A percentile compares a stretch with the other conserved stretches of the same genome.
These are phyloP conservation scores for Ganoderma lucidum DNA, from an alignment of 1,284 basidiomycete species.

Conservation along the genomic window DNA sequence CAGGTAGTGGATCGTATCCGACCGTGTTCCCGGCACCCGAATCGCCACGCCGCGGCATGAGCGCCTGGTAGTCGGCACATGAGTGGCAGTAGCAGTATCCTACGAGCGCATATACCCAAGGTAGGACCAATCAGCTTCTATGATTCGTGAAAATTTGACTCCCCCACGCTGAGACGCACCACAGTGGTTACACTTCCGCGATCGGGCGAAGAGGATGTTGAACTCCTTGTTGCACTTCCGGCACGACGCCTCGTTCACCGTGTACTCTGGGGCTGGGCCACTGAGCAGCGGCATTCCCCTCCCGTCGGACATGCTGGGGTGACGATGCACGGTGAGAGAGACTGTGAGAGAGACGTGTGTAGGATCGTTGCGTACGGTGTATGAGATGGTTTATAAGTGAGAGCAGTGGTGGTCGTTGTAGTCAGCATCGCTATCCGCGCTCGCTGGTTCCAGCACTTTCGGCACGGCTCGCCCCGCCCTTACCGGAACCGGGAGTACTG, in stretches of 20 bases:
- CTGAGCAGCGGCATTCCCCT: conserved; percentile 75
- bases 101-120: conserved; percentile 38
- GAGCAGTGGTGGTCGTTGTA: conserved; percentile 8
- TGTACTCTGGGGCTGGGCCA: conserved; percentile 51
- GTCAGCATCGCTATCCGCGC: conserved; percentile 12
- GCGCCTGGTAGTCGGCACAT: conserved; percentile 77
- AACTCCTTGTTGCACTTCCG: conserved; percentile 82
- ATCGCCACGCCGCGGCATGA: conserved; percentile 62
- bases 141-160: not conserved
- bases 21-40: conserved; percentile 44
- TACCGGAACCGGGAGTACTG: conserved; percentile 8
- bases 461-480: conserved; percentile 4
- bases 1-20: conserved; percentile 69
- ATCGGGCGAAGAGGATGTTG: conserved; percentile 67
- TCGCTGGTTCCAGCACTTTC: conserved; percentile 23
- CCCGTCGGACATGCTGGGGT: conserved; percentile 30
- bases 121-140: conserved; percentile 10
- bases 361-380: not conserved
- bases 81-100: conserved; percentile 76
- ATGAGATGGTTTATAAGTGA: conserved; percentile 11
- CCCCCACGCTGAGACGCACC: conserved; percentile 51
- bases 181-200: conserved; percentile 77
- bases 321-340: not conserved
- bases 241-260: conserved; percentile 56
- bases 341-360: not conserved